These are phyloP conservation scores for Pseudomonodictys pantanalensis DNA, from an alignment of 495 filamentous ascomycete species.

Conservation along the genomic window DNA sequence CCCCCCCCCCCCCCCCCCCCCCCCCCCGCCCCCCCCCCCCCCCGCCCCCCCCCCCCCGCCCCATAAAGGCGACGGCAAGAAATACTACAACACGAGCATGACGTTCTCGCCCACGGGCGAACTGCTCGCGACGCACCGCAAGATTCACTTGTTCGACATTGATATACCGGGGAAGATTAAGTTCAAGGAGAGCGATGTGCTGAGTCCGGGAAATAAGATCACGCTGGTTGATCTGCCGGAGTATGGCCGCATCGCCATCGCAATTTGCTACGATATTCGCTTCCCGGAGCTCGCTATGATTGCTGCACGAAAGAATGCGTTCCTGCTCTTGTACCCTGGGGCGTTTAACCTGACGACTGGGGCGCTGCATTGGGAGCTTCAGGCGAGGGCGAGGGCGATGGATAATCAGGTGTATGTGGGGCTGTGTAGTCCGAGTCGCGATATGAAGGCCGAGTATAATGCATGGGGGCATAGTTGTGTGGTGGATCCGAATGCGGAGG, in stretches of 20 bases:
- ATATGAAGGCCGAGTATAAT: constrained; percentile 72
- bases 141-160: constrained; percentile 98
- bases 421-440: constrained; percentile 85
- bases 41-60: too few relatives aligned
- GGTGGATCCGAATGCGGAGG: constrained; percentile 80
- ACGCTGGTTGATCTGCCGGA: constrained; percentile 80
- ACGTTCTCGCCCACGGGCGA: constrained; percentile 73
- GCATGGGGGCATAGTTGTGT: constrained; percentile 91
- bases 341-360: constrained; percentile 96
- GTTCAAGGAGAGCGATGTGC: constrained; percentile 86
- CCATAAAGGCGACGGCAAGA: too few relatives aligned
- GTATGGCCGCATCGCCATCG: constrained; percentile 79
- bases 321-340: constrained; percentile 85
- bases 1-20: too few relatives aligned
- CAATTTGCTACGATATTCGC: constrained; percentile 95
- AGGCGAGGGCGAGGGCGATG: constrained; percentile 77
- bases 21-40: too few relatives aligned
- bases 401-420: constrained; percentile 96
- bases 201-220: constrained; percentile 75
- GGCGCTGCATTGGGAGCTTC: constrained; percentile 82
- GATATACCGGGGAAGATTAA: constrained; percentile 91
- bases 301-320: constrained; percentile 77
- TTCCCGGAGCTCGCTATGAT: constrained; percentile 94
- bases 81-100: constrained; percentile 91
- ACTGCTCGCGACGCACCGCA: constrained; percentile 83